Conservation (phyloP, 495 filamentous ascomycete species). For the Neurospora cerealis region DNA sequence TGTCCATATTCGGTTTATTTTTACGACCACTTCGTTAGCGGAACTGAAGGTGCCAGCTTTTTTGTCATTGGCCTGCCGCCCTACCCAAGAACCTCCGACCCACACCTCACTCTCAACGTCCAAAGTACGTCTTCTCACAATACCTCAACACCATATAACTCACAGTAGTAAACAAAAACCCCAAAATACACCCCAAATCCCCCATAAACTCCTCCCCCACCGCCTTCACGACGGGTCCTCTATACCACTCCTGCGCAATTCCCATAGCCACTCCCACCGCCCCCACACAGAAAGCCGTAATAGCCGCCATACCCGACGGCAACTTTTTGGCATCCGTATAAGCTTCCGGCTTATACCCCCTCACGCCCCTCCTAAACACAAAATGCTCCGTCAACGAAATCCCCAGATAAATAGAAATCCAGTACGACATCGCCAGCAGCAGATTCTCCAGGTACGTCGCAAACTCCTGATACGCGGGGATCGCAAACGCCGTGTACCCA, state of each 20-base stretch:
- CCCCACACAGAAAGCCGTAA: slow-evolving; percentile 57
- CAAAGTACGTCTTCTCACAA: slow-evolving; percentile 47
- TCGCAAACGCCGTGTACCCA: slow-evolving; percentile 64
- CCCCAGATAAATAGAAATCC: slow-evolving; percentile 74
- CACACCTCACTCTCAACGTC: slow-evolving; percentile 19
- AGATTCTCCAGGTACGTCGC: slow-evolving; percentile 64
- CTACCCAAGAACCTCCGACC: not conserved
- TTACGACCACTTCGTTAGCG: no score
- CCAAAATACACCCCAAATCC: slow-evolving; percentile 70
- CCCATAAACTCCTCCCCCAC: slow-evolving; percentile 53
- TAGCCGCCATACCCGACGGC: slow-evolving; percentile 62
- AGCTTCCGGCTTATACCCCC: slow-evolving; percentile 49
- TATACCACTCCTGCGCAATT: slow-evolving; percentile 70
- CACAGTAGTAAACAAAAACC: slow-evolving; percentile 42
- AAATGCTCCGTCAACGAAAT: slow-evolving; percentile 68
- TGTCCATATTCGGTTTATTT: no score
- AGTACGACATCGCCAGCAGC: slow-evolving; percentile 73
- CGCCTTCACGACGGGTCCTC: slow-evolving; percentile 58
- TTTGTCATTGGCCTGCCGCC: not conserved
- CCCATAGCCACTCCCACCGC: slow-evolving; percentile 64
- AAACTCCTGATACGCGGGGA: slow-evolving; percentile 70
- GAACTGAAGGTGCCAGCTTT: no score
- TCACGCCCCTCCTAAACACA: slow-evolving; percentile 58
- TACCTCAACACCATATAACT: slow-evolving; percentile 38
- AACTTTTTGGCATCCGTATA: slow-evolving; percentile 52